Evolutionary conservation across 208 protist genomes (phyloP).

Genomic region (Trichomonas vaginalis): DNA sequence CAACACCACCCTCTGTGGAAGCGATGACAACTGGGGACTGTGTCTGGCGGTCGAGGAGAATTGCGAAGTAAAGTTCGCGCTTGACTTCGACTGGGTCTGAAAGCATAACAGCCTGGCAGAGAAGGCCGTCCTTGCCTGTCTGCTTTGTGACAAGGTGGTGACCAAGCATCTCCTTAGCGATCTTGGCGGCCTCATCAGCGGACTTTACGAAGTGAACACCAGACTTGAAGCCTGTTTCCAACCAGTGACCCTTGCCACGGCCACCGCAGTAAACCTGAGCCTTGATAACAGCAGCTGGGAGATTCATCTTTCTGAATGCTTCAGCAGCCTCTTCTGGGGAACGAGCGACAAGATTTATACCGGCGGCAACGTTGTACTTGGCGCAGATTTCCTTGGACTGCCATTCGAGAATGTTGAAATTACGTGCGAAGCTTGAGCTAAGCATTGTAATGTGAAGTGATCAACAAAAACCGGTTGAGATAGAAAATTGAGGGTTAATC

Average conservation of each 20-base stretch:
- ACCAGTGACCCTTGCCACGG: conserved; percentile 86
- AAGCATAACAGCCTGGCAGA: conserved; percentile 37
- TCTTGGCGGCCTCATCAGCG: conserved; percentile 55
- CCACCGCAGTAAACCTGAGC: conserved; percentile 79
- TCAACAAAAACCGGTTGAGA: too few relatives aligned
- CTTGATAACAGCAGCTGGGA: conserved; percentile 34
- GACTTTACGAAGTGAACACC: conserved; percentile 52
- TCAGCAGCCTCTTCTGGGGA: neutral
- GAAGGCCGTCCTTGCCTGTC: conserved; percentile 71
- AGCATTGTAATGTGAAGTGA: neutral
- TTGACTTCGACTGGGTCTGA: conserved; percentile 43
- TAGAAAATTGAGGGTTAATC: too few relatives aligned
- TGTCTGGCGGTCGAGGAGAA: conserved; percentile 61
- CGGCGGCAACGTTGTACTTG: neutral
- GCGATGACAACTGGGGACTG: conserved; percentile 49
- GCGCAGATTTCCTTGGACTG: neutral
- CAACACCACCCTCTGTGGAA: conserved; percentile 81
- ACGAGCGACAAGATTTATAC: neutral
- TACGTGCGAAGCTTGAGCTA: neutral
- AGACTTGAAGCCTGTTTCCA: conserved; percentile 69
- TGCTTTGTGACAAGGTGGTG: conserved; percentile 94
- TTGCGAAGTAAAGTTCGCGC: conserved; percentile 86
- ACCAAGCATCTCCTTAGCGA: conserved; percentile 81
- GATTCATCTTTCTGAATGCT: neutral
- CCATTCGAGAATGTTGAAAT: neutral